These are phyloP conservation scores for Rosa persica DNA, from an alignment of 306 rosid genomes.

Conservation along the genomic window DNA sequence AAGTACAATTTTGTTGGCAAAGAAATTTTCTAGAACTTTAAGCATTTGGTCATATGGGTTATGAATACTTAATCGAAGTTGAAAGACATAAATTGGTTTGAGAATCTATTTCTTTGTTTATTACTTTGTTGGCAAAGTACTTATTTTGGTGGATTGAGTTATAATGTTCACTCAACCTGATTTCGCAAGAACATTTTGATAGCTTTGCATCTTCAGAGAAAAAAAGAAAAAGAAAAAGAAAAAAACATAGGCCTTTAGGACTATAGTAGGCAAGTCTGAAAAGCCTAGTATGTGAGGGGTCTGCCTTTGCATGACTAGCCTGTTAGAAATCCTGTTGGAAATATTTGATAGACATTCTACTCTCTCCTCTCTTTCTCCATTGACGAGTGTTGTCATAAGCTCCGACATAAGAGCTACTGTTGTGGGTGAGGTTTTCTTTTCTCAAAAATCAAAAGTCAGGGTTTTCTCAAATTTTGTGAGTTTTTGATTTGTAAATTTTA, in stretches of 20 bases:
- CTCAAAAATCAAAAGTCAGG: not conserved
- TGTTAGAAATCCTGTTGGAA: too few relatives aligned
- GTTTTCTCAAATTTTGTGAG: not conserved
- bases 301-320: too few relatives aligned
- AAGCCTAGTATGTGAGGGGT: too few relatives aligned
- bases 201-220: too few relatives aligned
- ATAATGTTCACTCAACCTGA: not conserved
- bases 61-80: not conserved
- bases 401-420: too few relatives aligned
- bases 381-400: too few relatives aligned
- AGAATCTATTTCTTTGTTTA: not conserved
- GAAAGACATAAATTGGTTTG: not conserved
- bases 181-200: not conserved
- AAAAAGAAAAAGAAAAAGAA: too few relatives aligned
- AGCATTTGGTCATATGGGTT: not conserved
- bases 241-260: too few relatives aligned
- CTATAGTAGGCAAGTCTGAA: too few relatives aligned
- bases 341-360: too few relatives aligned
- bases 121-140: not conserved
- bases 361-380: too few relatives aligned
- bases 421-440: not conserved
- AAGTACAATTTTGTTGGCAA: not conserved
- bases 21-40: not conserved
- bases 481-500: not conserved
- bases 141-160: not conserved